Base-by-base conservation (phyloP, 129 eudicot genomes). In the Chrysanthemum makinoi region DNA sequence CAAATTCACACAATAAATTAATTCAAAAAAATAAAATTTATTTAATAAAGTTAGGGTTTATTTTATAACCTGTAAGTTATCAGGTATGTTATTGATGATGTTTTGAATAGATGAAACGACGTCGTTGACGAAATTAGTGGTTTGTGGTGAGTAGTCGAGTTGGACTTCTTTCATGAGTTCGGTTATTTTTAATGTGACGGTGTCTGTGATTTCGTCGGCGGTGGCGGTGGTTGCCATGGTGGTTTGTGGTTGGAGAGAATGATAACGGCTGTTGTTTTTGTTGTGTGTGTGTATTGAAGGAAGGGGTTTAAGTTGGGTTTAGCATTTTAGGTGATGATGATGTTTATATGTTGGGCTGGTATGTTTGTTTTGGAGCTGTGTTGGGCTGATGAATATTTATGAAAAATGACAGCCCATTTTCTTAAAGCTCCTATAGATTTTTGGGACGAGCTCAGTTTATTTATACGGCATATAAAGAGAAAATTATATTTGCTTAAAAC, bases 81-180 rank as follows among this genome's bases (percentile, higher is more conserved):
- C 79, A 10, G 96, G 95, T 16, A 89, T 87, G 2, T 77, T 75
- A 33, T 72, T 49, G 61, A 94, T 81, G 72, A 79, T 72, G 24
- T 87, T 65, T 72, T 80, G 79, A 65, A 94, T 80, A 22, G 88
- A 72, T 2, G 89, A 66, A 46, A 94, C 80, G 72, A 66, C 77
- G 18, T 80, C 84, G 77, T 89, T 73, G 12, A 94, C 46, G 44
- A 69, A 20, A 49, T 70, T 77, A 52, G 87, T 84, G 44, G 75
- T 75, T 57, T 76, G 69, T 7, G 95, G 80, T 4, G 95, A 82
- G 81, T 82, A 88, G 50, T 87, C 88, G 20, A 93, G 74, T 72
- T 79, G 75, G 12, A 85, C 95, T 77, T 93, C 96, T 74, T 87
- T 89, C 65, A 93, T 68, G 4, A 93, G 90, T 83, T 93, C 92